Base-by-base conservation (phyloP, 305 asterid species). In the Rubia tinctorum region DNA sequence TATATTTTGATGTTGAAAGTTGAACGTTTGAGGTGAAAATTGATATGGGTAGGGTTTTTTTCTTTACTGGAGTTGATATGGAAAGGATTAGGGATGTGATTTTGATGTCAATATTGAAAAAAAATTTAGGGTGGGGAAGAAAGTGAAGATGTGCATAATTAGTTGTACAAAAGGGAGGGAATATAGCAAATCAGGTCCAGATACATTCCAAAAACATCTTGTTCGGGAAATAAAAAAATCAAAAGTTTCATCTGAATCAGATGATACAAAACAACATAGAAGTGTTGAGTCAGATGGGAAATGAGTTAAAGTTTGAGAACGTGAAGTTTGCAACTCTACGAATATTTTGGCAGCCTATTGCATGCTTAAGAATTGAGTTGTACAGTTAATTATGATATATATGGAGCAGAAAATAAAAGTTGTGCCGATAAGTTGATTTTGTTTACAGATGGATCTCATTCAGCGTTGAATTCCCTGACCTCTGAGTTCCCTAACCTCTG, bases 131-230 rank as follows among this genome's bases (percentile, higher is more conserved):
- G 81, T 78, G 55, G 47, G 69, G 49, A 82, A 73, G 78, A 76
- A 81, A 79, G 77, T 56, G 79, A 81, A 81, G 76, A 75, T 60
- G 71, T 42, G 42, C 18, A 39, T 14, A n/a, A 63, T 81, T 74
- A 67, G 78, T 79, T 89, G 87, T 81, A 79, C 85, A 4, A 74
- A 69, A 56, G 84, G 82, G 73, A 86, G 96, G 76, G 75, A 80
- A 62, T 89, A 79, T 80, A 79, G 90, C 73, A 76, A 75, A 64
- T 76, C 86, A 70, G 71, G 80, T 84, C 87, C 92, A 47, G 79
- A 69, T 86, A 86, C 85, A 73, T 80, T 47, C 94, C 91, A 34
- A 80, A 75, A 56, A 82, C 73, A 76, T 74, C 68, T 27, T 56
- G 75, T 27, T 51, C 75, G 17, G 81, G 62, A 68, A 64, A 63